Conservation (phyloP, 2,329 filamentous ascomycete species). For the Tolypocladium capitatum region DNA sequence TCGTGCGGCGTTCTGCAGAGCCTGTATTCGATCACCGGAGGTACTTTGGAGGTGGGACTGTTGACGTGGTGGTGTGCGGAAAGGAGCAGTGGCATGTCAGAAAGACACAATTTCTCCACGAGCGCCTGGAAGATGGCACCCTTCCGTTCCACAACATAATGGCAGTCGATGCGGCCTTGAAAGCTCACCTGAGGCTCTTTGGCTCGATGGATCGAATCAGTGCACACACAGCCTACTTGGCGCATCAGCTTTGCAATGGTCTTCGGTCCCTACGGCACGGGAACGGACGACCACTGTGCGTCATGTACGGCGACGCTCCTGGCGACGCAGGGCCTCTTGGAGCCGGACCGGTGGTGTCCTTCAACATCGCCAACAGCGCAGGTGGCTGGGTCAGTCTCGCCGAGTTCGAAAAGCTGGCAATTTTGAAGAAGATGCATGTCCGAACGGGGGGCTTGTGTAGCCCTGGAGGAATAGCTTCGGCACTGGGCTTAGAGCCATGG, state of each 20-base stretch:
- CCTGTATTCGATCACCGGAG: constrained; percentile 49
- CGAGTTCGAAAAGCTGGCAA: constrained; percentile 79
- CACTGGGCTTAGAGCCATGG: constrained; percentile 60
- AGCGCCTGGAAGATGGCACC: constrained; percentile 81
- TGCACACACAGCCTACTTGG: constrained; percentile 55
- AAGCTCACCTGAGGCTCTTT: constrained; percentile 56
- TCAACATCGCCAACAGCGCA: constrained; percentile 60
- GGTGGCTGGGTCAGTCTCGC: constrained; percentile 67
- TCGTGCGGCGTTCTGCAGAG: constrained; percentile 62
- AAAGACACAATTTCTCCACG: constrained; percentile 61
- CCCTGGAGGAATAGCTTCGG: constrained; percentile 68
- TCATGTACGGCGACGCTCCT: constrained; percentile 41
- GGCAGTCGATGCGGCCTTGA: constrained; percentile 63
- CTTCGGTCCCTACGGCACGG: constrained; percentile 51
- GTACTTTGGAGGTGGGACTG: constrained; percentile 92
- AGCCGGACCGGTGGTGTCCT: constrained; percentile 67
- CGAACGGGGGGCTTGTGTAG: constrained; percentile 87
- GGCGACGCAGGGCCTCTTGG: constrained; percentile 14
- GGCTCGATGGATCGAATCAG: constrained; percentile 57
- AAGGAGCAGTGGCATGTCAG: constrained; percentile 72
- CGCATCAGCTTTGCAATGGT: constrained; percentile 41
- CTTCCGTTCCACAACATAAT: constrained; percentile 83
- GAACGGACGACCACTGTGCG: constrained; percentile 53
- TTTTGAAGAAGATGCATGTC: constrained; percentile 66
- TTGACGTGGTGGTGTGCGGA: constrained; percentile 73